These are phyloP conservation scores for Beauveria varroae DNA, from an alignment of 2,329 filamentous ascomycete genomes.

Conservation along the genomic window DNA sequence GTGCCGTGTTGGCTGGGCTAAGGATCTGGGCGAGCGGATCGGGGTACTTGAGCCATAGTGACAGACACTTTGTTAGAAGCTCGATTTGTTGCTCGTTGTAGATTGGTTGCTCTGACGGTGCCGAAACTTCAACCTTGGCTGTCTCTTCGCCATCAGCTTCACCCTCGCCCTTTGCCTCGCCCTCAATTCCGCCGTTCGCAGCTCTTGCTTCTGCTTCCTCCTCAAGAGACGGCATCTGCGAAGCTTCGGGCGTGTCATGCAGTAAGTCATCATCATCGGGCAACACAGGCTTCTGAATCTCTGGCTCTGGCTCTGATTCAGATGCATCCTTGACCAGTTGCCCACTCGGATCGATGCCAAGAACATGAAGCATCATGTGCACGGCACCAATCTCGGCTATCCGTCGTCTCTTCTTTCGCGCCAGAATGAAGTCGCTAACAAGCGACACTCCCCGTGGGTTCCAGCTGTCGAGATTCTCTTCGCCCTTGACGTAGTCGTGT, in stretches of 20 bases:
- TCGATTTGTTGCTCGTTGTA: conserved; percentile 39
- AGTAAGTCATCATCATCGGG: conserved; percentile 50
- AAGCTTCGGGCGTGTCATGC: conserved; percentile 48
- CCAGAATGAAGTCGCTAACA: conserved; percentile 76
- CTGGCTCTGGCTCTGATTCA: conserved; percentile 28
- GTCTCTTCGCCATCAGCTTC: conserved; percentile 17
- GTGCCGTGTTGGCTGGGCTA: conserved; percentile 55
- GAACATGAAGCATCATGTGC: conserved; percentile 56
- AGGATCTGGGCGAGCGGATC: conserved; percentile 50
- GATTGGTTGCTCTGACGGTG: conserved; percentile 25
- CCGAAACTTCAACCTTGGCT: conserved; percentile 15
- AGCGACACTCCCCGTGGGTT: conserved; percentile 82
- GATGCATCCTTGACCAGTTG: conserved; percentile 22
- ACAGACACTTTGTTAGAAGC: conserved; percentile 49
- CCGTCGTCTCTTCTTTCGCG: conserved; percentile 65
- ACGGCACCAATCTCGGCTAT: conserved; percentile 74
- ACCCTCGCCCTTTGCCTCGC: conserved; percentile 13
- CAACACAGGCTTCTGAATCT: conserved; percentile 32
- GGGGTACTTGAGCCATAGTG: conserved; percentile 57
- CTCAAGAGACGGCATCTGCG: conserved; percentile 33
- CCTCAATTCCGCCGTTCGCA: conserved; percentile 15
- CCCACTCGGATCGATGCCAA: conserved; percentile 37
- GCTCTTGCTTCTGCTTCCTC: conserved; percentile 18
- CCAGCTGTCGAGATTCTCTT: conserved; percentile 81
- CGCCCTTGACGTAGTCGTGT: conserved; percentile 92